These are phyloP conservation scores for Candida endomychidarum DNA, from an alignment of 805 yeast species.

Conservation along the genomic window DNA sequence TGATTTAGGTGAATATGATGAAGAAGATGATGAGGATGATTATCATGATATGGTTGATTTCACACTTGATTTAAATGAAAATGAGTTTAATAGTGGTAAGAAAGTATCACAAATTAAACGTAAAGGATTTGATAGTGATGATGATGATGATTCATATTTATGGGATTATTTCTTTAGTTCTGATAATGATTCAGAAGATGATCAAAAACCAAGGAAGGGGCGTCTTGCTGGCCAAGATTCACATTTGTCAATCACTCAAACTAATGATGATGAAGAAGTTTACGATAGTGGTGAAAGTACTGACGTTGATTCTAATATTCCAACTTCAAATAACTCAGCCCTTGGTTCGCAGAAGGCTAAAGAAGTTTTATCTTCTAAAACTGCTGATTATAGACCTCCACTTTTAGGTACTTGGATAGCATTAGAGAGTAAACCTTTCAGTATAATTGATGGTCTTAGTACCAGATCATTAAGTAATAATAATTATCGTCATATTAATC, in stretches of 20 bases:
- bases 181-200: slow-evolving; percentile 31
- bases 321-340: slow-evolving; percentile 55
- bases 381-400: slow-evolving; percentile 87
- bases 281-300: slow-evolving; percentile 84
- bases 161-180: slow-evolving; percentile 71
- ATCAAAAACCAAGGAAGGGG: background rate
- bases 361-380: slow-evolving; percentile 85
- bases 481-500: background rate
- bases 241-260: slow-evolving; percentile 6
- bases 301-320: slow-evolving; percentile 85
- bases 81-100: slow-evolving; percentile 11
- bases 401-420: slow-evolving; percentile 90
- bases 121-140: slow-evolving; percentile 27
- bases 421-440: slow-evolving; percentile 75
- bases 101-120: slow-evolving; percentile 9
- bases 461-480: slow-evolving; percentile 64
- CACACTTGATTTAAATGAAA: slow-evolving; percentile 28
- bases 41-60: slow-evolving; percentile 41
- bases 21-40: slow-evolving; percentile 37
- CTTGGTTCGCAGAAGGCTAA: slow-evolving; percentile 80
- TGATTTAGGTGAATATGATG: slow-evolving; percentile 9
- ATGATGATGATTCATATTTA: slow-evolving; percentile 68
- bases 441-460: slow-evolving; percentile 91
- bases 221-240: background rate
- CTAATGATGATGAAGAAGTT: slow-evolving; percentile 33